Base-by-base conservation (phyloP, 2,329 filamentous ascomycete genomes). In the Aspergillus vadensis region DNA sequence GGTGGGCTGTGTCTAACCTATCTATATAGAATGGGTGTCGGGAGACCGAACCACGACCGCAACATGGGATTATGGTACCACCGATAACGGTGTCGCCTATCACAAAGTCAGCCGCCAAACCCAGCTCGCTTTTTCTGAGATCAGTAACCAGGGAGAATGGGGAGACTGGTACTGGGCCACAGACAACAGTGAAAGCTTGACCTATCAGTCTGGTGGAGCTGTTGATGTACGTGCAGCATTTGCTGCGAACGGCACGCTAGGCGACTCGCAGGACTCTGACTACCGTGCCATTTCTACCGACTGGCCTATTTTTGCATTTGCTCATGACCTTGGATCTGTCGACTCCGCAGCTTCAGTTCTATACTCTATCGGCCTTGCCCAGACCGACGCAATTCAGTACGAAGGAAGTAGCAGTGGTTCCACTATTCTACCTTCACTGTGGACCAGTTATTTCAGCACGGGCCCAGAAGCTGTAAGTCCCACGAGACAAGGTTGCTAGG, bases 11-110 rank as follows among this genome's bases (percentile, higher is more conserved):
- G 55, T 51, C 63, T 71, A 47, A 71, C 47, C 7, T 25, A 25
- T 4, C 10, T 19, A 17, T 17, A 14, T 59, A 91, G 90, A 93
- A 81, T 92, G 88, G 86, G 83, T 86, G 3, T 88, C 88, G 14
- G 88, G 88, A 21, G 84, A 92, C 68, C 75, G 77, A 6, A 74
- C 66, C 25, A 77, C 83, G 4, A 70, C 82, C 39, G 83, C 88
- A 43, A 74, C 87, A 66, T 92, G 90, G 90, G 82, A 86, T 50
- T 84, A 84, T 62, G 82, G 77, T 55, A 71, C 72, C 38, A 79
- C 77, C 1, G 77, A 81, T 27, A 77, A 81, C 27, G 80, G 79
- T 3, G 77, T 91, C 39, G 80, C 82, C 5, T 91, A 88, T 69
- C 89, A 91, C 76, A 83, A 83, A 56, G 72, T 81, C 14, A 80